Percentiles rank a stretch among this genome's conserved stretches.
Conservation (phyloP, 192 early-diverging fungal genomes). For the Coemansia sp. region DNA sequence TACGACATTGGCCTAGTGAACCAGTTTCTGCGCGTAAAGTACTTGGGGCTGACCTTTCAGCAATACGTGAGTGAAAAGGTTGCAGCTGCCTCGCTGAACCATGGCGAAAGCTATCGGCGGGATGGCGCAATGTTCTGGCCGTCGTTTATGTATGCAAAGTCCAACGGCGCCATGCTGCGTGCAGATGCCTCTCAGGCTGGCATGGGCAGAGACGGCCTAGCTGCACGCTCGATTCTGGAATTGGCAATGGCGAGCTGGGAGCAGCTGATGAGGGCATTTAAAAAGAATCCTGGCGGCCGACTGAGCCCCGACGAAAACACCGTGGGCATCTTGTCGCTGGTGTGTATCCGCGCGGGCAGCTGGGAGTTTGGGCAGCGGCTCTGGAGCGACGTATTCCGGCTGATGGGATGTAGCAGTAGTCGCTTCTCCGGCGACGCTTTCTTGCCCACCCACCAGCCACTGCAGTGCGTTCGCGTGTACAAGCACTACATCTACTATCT, state of each 20-base stretch:
- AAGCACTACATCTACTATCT: conserved; percentile 46
- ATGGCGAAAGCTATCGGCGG: not conserved
- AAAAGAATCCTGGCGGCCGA: conserved; percentile 2
- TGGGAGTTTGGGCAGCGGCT: conserved; percentile 46
- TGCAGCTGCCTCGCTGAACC: not conserved
- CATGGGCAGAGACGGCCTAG: conserved; percentile 7
- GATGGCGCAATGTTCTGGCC: conserved; percentile 44
- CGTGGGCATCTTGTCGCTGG: conserved; percentile 34
- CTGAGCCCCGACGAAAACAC: conserved; percentile 38
- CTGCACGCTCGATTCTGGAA: conserved; percentile 13
- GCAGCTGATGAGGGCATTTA: conserved; percentile 12
- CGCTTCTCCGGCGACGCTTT: not conserved
- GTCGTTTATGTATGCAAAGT: conserved; percentile 45
- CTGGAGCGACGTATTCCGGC: conserved; percentile 41
- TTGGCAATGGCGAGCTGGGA: conserved; percentile 35
- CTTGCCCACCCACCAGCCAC: not conserved
- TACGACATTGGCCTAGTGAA: conserved; percentile 47
- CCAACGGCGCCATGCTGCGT: conserved; percentile 21
- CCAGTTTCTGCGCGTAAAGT: conserved; percentile 47
- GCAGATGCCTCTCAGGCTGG: conserved; percentile 12
- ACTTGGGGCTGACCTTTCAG: conserved; percentile 50
- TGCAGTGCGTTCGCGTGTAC: conserved; percentile 38
- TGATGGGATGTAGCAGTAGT: conserved; percentile 7
- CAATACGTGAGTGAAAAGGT: conserved; percentile 38
- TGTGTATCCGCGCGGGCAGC: conserved; percentile 22